Evolutionary conservation across 2,329 filamentous ascomycete species (phyloP).

Genomic region (Sporothrix protearum): DNA sequence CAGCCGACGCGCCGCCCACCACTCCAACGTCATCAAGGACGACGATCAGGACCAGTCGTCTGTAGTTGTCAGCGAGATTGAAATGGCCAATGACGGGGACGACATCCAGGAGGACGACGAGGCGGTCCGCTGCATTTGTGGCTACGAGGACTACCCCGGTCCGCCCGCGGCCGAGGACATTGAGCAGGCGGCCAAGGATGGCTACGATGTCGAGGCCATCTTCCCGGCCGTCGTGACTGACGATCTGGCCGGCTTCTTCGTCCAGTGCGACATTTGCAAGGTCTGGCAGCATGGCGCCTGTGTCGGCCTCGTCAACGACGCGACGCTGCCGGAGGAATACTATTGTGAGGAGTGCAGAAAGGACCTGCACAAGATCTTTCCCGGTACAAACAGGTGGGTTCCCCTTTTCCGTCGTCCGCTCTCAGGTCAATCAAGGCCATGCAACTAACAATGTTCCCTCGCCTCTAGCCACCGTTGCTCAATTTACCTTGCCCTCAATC

Average conservation of each 20-base stretch:
- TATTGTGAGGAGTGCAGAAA: slow-evolving; percentile 94
- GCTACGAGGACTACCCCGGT: slow-evolving; percentile 90
- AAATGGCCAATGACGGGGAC: slow-evolving; percentile 61
- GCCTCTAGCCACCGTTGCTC: slow-evolving; percentile 59
- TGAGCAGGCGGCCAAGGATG: slow-evolving; percentile 53
- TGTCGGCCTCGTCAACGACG: slow-evolving; percentile 93
- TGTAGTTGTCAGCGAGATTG: slow-evolving; percentile 41
- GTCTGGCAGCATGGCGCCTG: slow-evolving; percentile 99
- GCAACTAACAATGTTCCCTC: too few relatives aligned
- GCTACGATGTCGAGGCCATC: slow-evolving; percentile 56
- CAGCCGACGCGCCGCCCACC: slow-evolving; percentile 44
- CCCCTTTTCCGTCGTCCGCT: too few relatives aligned
- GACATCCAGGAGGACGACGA: slow-evolving; percentile 85
- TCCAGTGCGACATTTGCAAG: slow-evolving; percentile 96
- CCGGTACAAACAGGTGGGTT: slow-evolving; percentile 78
- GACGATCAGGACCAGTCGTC: slow-evolving; percentile 53
- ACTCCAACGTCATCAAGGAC: slow-evolving; percentile 35
- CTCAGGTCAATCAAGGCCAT: too few relatives aligned
- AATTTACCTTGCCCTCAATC: slow-evolving; percentile 60
- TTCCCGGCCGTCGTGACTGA: slow-evolving; percentile 65
- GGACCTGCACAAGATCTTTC: slow-evolving; percentile 81
- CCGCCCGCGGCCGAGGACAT: slow-evolving; percentile 59
- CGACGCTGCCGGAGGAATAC: slow-evolving; percentile 91
- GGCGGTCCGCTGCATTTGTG: slow-evolving; percentile 92
- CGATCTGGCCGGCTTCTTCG: slow-evolving; percentile 90